These are phyloP conservation scores for Botrytis squamosa DNA, from an alignment of 2,329 filamentous ascomycete genomes.

Conservation along the genomic window DNA sequence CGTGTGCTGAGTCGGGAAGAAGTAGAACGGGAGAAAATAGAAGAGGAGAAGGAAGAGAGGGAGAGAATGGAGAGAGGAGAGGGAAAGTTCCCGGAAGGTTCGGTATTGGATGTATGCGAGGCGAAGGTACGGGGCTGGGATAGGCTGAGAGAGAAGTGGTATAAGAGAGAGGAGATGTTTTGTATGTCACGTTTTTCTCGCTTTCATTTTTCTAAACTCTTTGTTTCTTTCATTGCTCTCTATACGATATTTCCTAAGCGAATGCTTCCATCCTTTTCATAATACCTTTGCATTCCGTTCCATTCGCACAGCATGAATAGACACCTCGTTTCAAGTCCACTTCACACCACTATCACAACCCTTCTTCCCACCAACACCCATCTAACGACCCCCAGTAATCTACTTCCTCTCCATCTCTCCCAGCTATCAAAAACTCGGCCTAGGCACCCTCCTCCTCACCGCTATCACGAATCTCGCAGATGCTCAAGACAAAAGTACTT, in stretches of 20 bases:
- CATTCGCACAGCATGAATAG: not conserved
- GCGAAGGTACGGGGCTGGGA: slow-evolving; percentile 39
- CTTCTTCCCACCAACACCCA: not conserved
- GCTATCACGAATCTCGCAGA: slow-evolving; percentile 39
- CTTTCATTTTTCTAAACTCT: not conserved
- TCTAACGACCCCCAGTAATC: slow-evolving; percentile 37
- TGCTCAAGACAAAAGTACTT: slow-evolving; percentile 40
- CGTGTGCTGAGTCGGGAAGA: slow-evolving; percentile 5
- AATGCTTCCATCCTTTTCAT: not conserved
- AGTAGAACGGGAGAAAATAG: not conserved
- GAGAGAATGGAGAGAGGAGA: not conserved
- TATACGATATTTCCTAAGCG: not conserved
- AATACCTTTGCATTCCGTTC: not conserved
- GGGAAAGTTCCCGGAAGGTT: slow-evolving; percentile 37
- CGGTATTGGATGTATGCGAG: slow-evolving; percentile 35
- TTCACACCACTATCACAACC: no score
- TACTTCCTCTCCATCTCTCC: slow-evolving; percentile 42
- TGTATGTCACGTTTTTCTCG: slow-evolving; percentile 32
- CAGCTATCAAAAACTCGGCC: slow-evolving; percentile 41
- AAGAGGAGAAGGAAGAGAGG: not conserved
- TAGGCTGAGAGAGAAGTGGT: slow-evolving; percentile 36
- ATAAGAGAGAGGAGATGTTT: slow-evolving; percentile 39
- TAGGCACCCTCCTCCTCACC: slow-evolving; percentile 40
- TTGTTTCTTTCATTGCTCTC: not conserved
- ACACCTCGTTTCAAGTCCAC: no score